Percentiles rank a stretch among this genome's conserved stretches.
These are phyloP conservation scores for Quillaja saponaria DNA, from an alignment of 306 rosid species.

Conservation along the genomic window DNA sequence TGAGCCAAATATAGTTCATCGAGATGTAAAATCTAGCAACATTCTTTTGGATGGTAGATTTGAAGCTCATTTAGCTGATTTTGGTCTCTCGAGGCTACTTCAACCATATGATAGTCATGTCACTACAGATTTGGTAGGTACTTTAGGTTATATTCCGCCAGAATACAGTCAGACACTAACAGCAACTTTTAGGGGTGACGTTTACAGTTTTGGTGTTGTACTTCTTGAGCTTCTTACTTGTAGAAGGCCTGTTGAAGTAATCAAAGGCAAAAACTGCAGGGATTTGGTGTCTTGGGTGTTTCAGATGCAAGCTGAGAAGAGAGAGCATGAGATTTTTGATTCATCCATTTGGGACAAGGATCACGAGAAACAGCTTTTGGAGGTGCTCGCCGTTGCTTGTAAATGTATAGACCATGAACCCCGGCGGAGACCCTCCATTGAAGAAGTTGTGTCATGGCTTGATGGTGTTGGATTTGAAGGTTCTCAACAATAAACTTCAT, in stretches of 20 bases:
- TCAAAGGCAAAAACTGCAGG: slow-evolving; percentile 70
- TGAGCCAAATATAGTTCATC: slow-evolving; percentile 71
- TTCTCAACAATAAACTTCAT: slow-evolving; percentile 34
- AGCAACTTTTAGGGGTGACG: slow-evolving; percentile 77
- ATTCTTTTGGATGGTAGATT: slow-evolving; percentile 66
- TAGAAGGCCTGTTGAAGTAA: slow-evolving; percentile 74
- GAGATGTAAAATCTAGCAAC: slow-evolving; percentile 82
- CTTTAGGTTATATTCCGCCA: slow-evolving; percentile 81
- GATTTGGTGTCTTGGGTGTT: slow-evolving; percentile 71
- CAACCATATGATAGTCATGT: slow-evolving; percentile 77
- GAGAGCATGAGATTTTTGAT: slow-evolving; percentile 65
- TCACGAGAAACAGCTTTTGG: slow-evolving; percentile 58
- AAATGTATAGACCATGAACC: slow-evolving; percentile 72
- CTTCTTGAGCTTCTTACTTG: slow-evolving; percentile 77
- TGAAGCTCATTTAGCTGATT: slow-evolving; percentile 79
- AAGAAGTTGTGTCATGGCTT: slow-evolving; percentile 69
- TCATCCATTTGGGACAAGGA: slow-evolving; percentile 60
- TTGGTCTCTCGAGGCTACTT: slow-evolving; percentile 74
- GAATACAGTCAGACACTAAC: slow-evolving; percentile 72
- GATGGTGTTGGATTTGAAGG: slow-evolving; percentile 51
- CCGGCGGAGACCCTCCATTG: slow-evolving; percentile 70
- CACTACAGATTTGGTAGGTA: slow-evolving; percentile 75
- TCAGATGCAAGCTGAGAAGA: slow-evolving; percentile 63
- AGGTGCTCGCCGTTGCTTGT: slow-evolving; percentile 62
- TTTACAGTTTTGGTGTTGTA: slow-evolving; percentile 81